Evolutionary conservation across 2,329 filamentous ascomycete species (phyloP).

Genomic region (Cordyceps tenuipes): DNA sequence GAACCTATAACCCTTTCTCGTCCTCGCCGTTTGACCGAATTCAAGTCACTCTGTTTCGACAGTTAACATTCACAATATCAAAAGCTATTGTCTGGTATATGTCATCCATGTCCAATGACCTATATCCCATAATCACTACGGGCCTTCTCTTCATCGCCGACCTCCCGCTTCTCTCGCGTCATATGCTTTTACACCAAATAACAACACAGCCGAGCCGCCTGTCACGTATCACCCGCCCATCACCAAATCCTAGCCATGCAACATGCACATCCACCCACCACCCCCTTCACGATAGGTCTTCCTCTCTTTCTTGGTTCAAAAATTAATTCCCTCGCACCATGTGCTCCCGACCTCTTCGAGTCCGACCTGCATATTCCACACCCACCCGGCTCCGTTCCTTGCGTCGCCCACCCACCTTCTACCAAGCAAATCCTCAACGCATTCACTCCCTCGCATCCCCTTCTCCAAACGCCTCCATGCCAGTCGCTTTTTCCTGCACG

Average conservation of each 20-base stretch:
- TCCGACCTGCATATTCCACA: not conserved
- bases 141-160: not conserved
- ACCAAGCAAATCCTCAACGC: not conserved
- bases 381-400: conserved; percentile 4
- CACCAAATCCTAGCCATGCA: not conserved
- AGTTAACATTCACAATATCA: not conserved
- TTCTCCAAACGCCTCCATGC: not conserved
- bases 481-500: not conserved
- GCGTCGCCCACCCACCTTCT: not conserved
- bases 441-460: not conserved
- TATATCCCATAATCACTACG: not conserved
- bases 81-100: not conserved
- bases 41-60: not conserved
- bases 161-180: not conserved
- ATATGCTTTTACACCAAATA: not conserved
- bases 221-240: not conserved
- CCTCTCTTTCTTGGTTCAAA: not conserved
- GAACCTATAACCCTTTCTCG: no score
- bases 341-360: not conserved
- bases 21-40: not conserved
- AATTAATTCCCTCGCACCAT: not conserved
- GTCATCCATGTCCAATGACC: not conserved
- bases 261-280: no score
- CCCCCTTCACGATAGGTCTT: no score
- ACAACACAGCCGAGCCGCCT: not conserved